These are phyloP conservation scores for Didymella sp. DNA, from an alignment of 2,329 filamentous ascomycete genomes.

Conservation along the genomic window DNA sequence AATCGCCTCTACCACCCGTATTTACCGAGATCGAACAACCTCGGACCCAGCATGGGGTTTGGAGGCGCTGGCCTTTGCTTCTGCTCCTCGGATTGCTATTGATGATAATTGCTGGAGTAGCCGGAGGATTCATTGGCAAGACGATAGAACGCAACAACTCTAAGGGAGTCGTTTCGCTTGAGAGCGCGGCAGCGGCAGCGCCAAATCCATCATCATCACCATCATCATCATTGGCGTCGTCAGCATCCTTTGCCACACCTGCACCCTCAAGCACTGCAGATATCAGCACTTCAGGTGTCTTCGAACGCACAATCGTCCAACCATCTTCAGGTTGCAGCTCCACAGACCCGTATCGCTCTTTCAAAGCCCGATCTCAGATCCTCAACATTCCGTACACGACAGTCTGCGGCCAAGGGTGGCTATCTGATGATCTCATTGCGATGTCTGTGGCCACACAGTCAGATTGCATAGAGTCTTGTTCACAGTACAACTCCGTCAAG, in stretches of 20 bases:
- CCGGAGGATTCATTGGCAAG: constrained; percentile 21
- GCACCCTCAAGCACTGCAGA: neutral
- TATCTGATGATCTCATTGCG: neutral
- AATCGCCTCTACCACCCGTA: neutral
- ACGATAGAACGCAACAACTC: constrained; percentile 5
- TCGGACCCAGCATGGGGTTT: neutral
- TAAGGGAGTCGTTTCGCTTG: neutral
- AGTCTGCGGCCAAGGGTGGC: constrained; percentile 9
- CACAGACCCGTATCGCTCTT: neutral
- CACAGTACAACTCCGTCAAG: constrained; percentile 14
- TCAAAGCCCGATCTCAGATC: constrained; percentile 1
- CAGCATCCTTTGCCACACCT: neutral
- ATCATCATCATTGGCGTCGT: neutral
- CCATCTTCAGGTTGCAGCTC: constrained; percentile 10
- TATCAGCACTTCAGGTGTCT: neutral
- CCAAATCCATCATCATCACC: neutral
- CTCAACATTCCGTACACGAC: constrained; percentile 5
- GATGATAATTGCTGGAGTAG: constrained; percentile 12
- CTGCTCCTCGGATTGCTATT: constrained; percentile 11
- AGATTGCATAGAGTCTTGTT: constrained; percentile 21
- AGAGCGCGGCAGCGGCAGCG: too few relatives aligned
- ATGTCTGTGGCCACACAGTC: constrained; percentile 3
- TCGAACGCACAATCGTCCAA: constrained; percentile 2
- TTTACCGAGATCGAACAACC: neutral
- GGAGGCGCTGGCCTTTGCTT: constrained; percentile 1